A percentile compares a stretch with the other conserved stretches of the same genome.
phyloP scores from a whole-genome alignment of 139 green algal species.

The Chlamydomonas urium region DNA sequence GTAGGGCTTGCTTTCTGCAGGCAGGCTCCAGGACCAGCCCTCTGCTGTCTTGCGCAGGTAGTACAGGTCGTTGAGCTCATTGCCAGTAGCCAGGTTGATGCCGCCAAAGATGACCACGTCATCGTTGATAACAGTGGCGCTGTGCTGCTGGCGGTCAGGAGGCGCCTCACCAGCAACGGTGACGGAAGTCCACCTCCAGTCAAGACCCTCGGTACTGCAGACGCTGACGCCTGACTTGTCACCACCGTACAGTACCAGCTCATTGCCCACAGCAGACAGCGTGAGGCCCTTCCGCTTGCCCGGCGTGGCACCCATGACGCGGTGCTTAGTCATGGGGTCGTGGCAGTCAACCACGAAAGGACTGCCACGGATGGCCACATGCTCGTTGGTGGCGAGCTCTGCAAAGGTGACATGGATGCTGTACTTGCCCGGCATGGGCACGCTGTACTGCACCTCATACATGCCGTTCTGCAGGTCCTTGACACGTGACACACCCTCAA shows the following conservation, averaged over 20 bases:
- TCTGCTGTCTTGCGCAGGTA: constrained; percentile 49
- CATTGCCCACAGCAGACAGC: constrained; percentile 36
- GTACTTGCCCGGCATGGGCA: constrained; percentile 48
- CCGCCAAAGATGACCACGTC: constrained; percentile 64
- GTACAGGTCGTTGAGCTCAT: constrained; percentile 59
- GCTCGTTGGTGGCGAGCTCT: constrained; percentile 54
- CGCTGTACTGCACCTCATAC: constrained; percentile 64
- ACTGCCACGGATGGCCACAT: constrained; percentile 59
- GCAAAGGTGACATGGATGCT: constrained; percentile 63
- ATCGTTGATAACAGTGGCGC: constrained; percentile 28
- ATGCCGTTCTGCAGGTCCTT: constrained; percentile 65
- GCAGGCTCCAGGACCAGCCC: constrained; percentile 52
- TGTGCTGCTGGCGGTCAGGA: constrained; percentile 41
- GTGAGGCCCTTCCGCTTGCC: constrained; percentile 54
- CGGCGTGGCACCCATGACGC: constrained; percentile 56
- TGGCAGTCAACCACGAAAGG: constrained; percentile 63
- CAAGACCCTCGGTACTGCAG: constrained; percentile 43
- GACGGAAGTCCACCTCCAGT: constrained; percentile 45
- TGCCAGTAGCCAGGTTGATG: constrained; percentile 39
- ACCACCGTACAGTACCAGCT: constrained; percentile 70
- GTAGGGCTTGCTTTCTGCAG: constrained; percentile 38
- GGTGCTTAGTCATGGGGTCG: constrained; percentile 67
- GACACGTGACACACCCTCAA: constrained; percentile 49
- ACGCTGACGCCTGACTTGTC: constrained; percentile 60
- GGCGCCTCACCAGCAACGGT: constrained; percentile 33